Percentiles rank a stretch among this genome's conserved stretches.
Conservation (phyloP, 2,329 filamentous ascomycete genomes). For the Chaetomium sp. region DNA sequence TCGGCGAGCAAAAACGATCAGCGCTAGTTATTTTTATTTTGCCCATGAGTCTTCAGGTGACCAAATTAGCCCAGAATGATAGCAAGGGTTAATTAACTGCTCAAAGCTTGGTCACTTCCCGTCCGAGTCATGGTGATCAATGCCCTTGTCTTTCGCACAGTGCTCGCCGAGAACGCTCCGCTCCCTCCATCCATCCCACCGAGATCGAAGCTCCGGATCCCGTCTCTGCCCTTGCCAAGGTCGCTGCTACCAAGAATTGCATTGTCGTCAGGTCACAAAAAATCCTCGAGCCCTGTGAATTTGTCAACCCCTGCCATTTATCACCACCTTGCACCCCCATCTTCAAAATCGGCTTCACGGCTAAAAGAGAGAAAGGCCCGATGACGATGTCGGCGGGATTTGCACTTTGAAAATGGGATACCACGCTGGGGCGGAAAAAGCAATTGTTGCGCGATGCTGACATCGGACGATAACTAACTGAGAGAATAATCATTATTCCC, state of each 20-base stretch:
- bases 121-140: background rate
- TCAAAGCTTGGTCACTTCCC: background rate
- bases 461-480: slow-evolving; percentile 6
- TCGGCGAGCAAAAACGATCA: background rate
- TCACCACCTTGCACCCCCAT: background rate
- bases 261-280: slow-evolving; percentile 15
- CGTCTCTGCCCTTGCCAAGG: slow-evolving; percentile 9
- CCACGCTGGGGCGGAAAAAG: slow-evolving; percentile 8
- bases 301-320: slow-evolving; percentile 14
- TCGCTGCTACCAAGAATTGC: slow-evolving; percentile 5
- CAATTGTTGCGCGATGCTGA: slow-evolving; percentile 17
- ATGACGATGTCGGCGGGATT: slow-evolving; percentile 21
- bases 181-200: too few species aligned
- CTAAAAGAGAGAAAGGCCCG: slow-evolving; percentile 30
- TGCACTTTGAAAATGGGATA: slow-evolving; percentile 1
- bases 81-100: slow-evolving; percentile 9
- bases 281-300: slow-evolving; percentile 7
- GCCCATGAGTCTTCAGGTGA: slow-evolving; percentile 7
- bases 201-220: slow-evolving; percentile 11
- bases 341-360: slow-evolving; percentile 25
- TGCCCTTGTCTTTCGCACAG: slow-evolving; percentile 4
- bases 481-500: slow-evolving; percentile 2
- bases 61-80: slow-evolving; percentile 19
- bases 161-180: slow-evolving; percentile 21
- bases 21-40: slow-evolving; percentile 29